A percentile compares a stretch with the other conserved stretches of the same genome.
phyloP scores from a whole-genome alignment of 441 rosid genomes.

The Dalechampia spathulata region DNA sequence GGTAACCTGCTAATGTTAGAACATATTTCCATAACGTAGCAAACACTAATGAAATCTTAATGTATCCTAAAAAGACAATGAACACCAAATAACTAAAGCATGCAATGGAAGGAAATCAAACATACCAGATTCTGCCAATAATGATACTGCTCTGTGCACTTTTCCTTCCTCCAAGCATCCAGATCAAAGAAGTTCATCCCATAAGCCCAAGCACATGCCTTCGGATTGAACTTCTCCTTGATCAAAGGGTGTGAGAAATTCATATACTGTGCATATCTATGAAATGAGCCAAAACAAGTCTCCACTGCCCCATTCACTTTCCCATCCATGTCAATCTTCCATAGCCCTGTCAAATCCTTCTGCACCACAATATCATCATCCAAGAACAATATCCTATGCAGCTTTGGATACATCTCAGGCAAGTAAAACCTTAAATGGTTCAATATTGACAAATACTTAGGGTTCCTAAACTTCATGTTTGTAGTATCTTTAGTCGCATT shows the following conservation, averaged over 20 bases:
- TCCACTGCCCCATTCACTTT: conserved; percentile 96
- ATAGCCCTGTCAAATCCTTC: conserved; percentile 84
- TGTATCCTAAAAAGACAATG: not conserved
- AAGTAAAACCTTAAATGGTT: conserved; percentile 89
- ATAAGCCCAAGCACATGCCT: conserved; percentile 97
- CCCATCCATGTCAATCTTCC: conserved; percentile 94
- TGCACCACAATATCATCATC: conserved; percentile 96
- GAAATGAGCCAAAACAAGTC: conserved; percentile 95
- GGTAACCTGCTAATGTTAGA: too few relatives aligned
- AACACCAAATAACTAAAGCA: not conserved
- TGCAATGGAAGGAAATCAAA: not conserved
- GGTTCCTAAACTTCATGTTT: conserved; percentile 94
- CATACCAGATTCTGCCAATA: conserved; percentile 94
- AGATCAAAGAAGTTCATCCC: conserved; percentile 98
- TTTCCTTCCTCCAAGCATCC: conserved; percentile 98
- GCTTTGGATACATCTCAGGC: conserved; percentile 85
- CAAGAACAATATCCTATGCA: conserved; percentile 79
- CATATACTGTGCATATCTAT: conserved; percentile 94
- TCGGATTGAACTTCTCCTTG: conserved; percentile 89
- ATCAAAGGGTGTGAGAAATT: conserved; percentile 96
- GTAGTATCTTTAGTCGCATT: conserved; percentile 89
- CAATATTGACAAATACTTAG: conserved; percentile 83
- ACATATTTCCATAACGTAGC: too few relatives aligned
- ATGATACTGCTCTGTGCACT: conserved; percentile 97
- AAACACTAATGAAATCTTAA: too few relatives aligned